These are phyloP conservation scores for Cyberlindnera meyerae DNA, from an alignment of 805 yeast genomes.

Conservation along the genomic window DNA sequence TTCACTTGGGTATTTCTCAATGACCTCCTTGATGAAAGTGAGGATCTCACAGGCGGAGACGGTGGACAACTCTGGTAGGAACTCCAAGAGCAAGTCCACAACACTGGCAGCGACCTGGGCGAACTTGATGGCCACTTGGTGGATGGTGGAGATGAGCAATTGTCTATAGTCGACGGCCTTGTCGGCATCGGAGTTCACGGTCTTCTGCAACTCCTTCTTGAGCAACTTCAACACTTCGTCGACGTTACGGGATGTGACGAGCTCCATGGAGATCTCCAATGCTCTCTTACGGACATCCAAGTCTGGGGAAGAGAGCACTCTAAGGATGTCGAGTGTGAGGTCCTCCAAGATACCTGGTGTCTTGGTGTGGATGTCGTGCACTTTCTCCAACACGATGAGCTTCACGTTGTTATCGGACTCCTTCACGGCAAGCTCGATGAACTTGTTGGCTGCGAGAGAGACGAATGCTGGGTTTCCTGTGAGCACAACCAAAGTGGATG, in stretches of 20 bases:
- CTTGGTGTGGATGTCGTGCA: conserved; percentile 64
- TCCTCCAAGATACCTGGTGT: conserved; percentile 84
- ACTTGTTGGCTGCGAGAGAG: conserved; percentile 75
- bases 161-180: conserved; percentile 84
- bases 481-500: conserved; percentile 65
- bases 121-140: conserved; percentile 80
- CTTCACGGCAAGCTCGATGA: conserved; percentile 81
- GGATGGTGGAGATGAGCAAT: conserved; percentile 80
- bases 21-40: conserved; percentile 88
- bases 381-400: conserved; percentile 83
- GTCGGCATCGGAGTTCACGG: conserved; percentile 67
- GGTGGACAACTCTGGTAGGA: conserved; percentile 78
- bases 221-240: conserved; percentile 89
- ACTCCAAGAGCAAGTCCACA: conserved; percentile 81
- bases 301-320: conserved; percentile 84
- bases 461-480: conserved; percentile 63
- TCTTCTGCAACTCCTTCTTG: conserved; percentile 82
- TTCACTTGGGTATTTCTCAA: conserved; percentile 83
- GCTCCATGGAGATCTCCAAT: conserved; percentile 71
- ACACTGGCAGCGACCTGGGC: conserved; percentile 90
- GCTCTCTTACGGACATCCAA: conserved; percentile 88
- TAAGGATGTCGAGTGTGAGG: conserved; percentile 76
- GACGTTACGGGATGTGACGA: conserved; percentile 82
- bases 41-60: conserved; percentile 86
- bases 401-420: conserved; percentile 96